A percentile compares a stretch with the other conserved stretches of the same genome.
phyloP scores from a whole-genome alignment of 75 land plant species.

The Cryptomeria japonica region DNA sequence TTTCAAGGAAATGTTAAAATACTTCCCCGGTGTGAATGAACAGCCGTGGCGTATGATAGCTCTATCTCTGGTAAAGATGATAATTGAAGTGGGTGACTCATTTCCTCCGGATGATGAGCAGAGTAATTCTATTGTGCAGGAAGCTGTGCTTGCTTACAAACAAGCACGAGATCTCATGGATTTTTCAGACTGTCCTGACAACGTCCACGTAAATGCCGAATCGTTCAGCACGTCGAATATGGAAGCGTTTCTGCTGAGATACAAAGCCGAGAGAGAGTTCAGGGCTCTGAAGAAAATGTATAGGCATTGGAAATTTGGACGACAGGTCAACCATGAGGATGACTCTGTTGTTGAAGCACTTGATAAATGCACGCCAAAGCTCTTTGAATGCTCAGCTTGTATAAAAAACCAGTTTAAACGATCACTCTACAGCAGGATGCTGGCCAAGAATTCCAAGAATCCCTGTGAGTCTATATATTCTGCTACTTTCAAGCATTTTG shows the following conservation, averaged over 20 bases:
- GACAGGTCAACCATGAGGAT: not conserved
- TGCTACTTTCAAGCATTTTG: not conserved
- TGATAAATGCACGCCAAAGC: not conserved
- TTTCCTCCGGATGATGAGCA: not conserved
- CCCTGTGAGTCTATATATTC: not conserved
- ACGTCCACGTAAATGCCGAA: not conserved
- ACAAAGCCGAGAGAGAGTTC: not conserved
- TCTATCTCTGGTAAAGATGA: not conserved
- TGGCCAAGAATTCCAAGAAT: not conserved
- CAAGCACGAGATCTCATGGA: not conserved
- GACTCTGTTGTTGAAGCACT: not conserved
- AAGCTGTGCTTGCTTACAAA: not conserved
- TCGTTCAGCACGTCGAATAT: not conserved
- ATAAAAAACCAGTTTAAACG: no score
- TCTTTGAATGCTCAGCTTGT: not conserved
- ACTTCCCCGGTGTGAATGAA: not conserved
- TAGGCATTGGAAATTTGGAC: not conserved
- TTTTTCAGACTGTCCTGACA: not conserved
- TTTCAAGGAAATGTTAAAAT: not conserved
- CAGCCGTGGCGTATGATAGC: not conserved
- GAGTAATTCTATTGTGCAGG: not conserved
- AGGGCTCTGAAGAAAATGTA: not conserved
- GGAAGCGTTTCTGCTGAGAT: not conserved
- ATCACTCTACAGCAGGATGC: no score
- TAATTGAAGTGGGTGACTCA: no score